Base-by-base conservation (phyloP, 805 yeast species). In the Pichia pseudocactophila region DNA sequence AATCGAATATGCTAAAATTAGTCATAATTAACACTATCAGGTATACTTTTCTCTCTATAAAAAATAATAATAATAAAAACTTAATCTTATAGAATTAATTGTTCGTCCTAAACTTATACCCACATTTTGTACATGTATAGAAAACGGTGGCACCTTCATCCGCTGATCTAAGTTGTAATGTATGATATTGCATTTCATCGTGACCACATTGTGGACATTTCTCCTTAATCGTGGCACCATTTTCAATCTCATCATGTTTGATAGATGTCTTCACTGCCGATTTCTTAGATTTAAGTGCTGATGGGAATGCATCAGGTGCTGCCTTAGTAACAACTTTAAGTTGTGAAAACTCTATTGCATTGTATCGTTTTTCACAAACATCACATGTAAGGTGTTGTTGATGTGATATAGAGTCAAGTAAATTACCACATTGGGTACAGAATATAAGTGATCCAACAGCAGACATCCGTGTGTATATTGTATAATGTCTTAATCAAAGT, bases 71-170 rank as follows among this genome's bases (percentile, higher is more conserved):
- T n/a, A 28, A 11, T 11, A 26, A 9, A 26, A 9, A 26, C 10
- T 30, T 4, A 13, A 15, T 16, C 11, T 13, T 25, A 30, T 20
- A 4, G n/a, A 34, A 10, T 37, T 56, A 90, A 62, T 92, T 92
- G 63, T 92, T 90, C 30, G 96, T 89, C 69, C 97, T 82, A 71
- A 85, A 89, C 56, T 86, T 79, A 73, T 90, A 87, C 34, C 89
- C 88, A 73, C 99, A 92, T 34, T 74, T 68, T 1, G 95, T 82
- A 70, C 98, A 92, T 1, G 98, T 90, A 67, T 92, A 94, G 61
- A 92, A 92, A 30, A 92, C 97, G 9, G 99, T 92, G 25, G 98
- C 95, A 73, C 98, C 99, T 73, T 92, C 99, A 73, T 92, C 99
- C 1, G 98, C 99, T 42, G 96, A 84, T 67, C 99, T 80, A 54